A percentile compares a stretch with the other conserved stretches of the same genome.
phyloP scores from a whole-genome alignment of 257 asterid species.

The Fraxinus anomala region DNA sequence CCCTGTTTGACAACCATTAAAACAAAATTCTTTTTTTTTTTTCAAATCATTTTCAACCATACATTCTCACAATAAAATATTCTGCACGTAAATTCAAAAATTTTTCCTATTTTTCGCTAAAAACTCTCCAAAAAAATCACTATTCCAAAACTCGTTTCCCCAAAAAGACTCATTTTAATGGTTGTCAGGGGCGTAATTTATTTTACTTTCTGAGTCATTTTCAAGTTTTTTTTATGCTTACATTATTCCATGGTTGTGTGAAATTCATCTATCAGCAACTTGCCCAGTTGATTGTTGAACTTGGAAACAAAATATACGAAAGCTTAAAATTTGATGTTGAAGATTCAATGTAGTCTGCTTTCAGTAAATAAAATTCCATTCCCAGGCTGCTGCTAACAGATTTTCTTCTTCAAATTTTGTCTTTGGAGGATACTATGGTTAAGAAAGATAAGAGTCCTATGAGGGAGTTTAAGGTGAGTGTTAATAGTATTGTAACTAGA shows the following conservation, averaged over 20 bases:
- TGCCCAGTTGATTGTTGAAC: background rate
- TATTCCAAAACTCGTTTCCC: no score
- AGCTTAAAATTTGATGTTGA: background rate
- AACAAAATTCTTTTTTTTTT: no score
- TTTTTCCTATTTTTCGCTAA: no score
- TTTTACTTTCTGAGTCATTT: background rate
- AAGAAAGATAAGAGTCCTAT: background rate
- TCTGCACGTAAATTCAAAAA: no score
- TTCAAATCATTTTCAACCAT: no score
- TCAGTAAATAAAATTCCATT: background rate
- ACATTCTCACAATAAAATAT: no score
- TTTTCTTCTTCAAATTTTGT: background rate
- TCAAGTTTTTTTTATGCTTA: background rate
- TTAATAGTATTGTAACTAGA: background rate
- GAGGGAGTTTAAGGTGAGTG: background rate
- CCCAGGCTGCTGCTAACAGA: background rate
- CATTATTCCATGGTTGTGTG: background rate
- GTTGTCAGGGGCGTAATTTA: background rate
- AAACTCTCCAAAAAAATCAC: no score
- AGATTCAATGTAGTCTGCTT: background rate
- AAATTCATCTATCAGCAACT: background rate
- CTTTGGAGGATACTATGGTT: background rate
- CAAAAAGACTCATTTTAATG: no score
- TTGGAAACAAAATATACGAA: background rate
- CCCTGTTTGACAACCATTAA: no score